Conservation (phyloP, 163 green algal genomes). For the Chlorella variabilis region DNA sequence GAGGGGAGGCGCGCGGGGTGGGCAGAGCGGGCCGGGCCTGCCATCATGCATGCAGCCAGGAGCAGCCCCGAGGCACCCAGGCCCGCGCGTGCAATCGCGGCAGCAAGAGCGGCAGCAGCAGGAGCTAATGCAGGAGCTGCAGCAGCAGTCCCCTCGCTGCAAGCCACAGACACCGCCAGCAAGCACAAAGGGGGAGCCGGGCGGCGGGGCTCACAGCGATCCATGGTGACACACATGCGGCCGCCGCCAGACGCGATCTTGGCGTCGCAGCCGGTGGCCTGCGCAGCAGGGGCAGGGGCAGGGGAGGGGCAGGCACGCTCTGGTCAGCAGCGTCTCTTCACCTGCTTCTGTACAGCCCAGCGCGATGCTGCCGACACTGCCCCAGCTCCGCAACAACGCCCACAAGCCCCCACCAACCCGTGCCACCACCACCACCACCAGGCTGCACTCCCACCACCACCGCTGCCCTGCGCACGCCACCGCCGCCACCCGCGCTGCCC, state of each 20-base stretch:
- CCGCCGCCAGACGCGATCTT: constrained; percentile 91
- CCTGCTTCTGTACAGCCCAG: too few relatives aligned
- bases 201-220: constrained; percentile 44
- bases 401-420: too few relatives aligned
- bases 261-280: constrained; percentile 72
- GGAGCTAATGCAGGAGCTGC: not conserved
- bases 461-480: not conserved
- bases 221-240: constrained; percentile 95
- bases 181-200: not conserved
- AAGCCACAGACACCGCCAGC: too few relatives aligned
- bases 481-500: constrained; percentile 51
- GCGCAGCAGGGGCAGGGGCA: not conserved
- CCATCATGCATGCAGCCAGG: too few relatives aligned
- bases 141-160: too few relatives aligned
- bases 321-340: too few relatives aligned
- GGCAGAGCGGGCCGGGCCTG: too few relatives aligned
- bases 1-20: not conserved
- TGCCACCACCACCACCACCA: not conserved
- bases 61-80: too few relatives aligned
- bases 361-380: too few relatives aligned
- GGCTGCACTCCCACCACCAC: constrained; percentile 43
- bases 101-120: not conserved
- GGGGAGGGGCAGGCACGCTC: not conserved
- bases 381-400: too few relatives aligned
- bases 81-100: too few relatives aligned